Evolutionary conservation across 176 grass and related monocot genomes (phyloP).

Genomic region (Eremochloa ophiuroides): DNA sequence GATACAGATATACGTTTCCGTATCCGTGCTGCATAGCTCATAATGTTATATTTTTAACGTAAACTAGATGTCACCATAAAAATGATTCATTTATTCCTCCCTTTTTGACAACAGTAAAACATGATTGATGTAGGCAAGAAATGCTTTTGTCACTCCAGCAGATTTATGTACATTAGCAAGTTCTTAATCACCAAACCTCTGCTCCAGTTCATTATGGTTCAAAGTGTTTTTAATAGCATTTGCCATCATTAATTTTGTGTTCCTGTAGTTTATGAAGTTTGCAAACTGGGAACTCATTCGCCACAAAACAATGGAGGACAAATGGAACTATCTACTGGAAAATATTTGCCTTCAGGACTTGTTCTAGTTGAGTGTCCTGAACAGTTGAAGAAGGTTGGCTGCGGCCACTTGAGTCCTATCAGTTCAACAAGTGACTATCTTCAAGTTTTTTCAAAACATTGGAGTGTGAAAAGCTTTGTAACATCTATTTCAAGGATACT

Average conservation of each 20-base stretch:
- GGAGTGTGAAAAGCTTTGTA: conserved; percentile 74
- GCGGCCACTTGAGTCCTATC: conserved; percentile 50
- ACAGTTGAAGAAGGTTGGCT: conserved; percentile 77
- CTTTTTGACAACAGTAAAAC: conserved; percentile 5
- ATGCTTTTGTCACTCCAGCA: not conserved
- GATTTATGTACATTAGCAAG: not conserved
- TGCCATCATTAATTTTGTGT: conserved; percentile 16
- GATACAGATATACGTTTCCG: too few relatives aligned
- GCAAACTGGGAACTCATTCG: conserved; percentile 86
- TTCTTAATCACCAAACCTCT: conserved; percentile 9
- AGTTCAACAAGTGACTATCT: conserved; percentile 72
- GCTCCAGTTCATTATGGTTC: conserved; percentile 11
- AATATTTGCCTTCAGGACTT: conserved; percentile 70
- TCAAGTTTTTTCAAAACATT: conserved; percentile 79
- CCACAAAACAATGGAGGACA: conserved; percentile 68
- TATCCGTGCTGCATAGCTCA: too few relatives aligned
- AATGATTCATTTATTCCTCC: not conserved
- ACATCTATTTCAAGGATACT: conserved; percentile 69
- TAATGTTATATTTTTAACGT: not conserved
- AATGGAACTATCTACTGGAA: conserved; percentile 60
- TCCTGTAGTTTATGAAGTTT: conserved; percentile 81
- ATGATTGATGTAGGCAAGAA: not conserved
- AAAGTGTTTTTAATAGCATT: not conserved
- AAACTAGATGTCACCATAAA: not conserved
- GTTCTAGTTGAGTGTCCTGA: conserved; percentile 84